Evolutionary conservation across 495 filamentous ascomycete genomes (phyloP), one percentile per base, ranked within the genome.

Genomic region (Letharia columbiana): DNA sequence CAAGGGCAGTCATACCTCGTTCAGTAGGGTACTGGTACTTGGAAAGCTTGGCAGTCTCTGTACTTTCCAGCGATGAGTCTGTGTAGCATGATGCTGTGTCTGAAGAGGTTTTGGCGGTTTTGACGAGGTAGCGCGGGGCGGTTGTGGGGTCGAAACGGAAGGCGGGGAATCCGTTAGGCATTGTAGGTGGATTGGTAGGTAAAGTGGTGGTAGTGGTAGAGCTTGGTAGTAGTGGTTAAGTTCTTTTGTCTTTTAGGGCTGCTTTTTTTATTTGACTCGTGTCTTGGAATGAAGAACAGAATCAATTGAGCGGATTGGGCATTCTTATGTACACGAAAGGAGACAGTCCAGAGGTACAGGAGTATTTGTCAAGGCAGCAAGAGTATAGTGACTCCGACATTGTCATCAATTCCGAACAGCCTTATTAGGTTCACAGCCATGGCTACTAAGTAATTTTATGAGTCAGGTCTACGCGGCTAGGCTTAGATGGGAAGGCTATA

Each of bases 121-220:
- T 20, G n/a, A 60, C 33, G 31, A 66, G 31, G 35, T 66, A 66
- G 37, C 47, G 56, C 9, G 64, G 64, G 17, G 41, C 64, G 15
- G 56, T 66, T 4, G 44, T 50, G 39, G 64, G 64, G 45, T 66
- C 58, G 57, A 40, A 58, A 4, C 64, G 64, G 44, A 66, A 66
- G 18, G 57, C 57, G 18, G 64, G 64, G 15, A 66, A 66, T 49
- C 64, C 64, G 64, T 60, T 60, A 54, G 64, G 64, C 64, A 66
- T 66, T 18, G 42, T 66, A 57, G 57, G n/a, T 18, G 64, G 52
- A 20, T n/a, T 45, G 50, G 28, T 61, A 41, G 39, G 13, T 33
- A 42, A 39, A 41, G 17, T 61, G 40, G 39, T 45, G 33, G 17
- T n/a, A 17, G 15, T 10, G 47, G 44, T 47, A 62, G 33, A n/a